phyloP scores from a whole-genome alignment of 139 green algal genomes.

The Astrephomene gubernaculifera region DNA sequence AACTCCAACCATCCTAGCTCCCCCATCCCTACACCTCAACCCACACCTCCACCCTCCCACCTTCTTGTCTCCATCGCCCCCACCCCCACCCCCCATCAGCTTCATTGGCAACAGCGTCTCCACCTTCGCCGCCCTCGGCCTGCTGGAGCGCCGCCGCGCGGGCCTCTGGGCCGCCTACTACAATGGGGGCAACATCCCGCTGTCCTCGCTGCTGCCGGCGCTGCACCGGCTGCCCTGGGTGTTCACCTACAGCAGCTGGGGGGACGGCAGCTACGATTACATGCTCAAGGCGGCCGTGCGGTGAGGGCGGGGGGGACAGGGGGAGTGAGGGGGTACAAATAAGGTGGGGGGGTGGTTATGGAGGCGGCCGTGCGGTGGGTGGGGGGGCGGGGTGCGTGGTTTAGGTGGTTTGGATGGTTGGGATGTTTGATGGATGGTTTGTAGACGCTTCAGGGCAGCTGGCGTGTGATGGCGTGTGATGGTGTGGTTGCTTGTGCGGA shows the following conservation, averaged over 20 bases:
- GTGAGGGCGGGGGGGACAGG: too few species aligned
- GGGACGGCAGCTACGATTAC: constrained; percentile 48
- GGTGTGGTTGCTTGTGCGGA: too few species aligned
- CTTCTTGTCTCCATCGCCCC: too few species aligned
- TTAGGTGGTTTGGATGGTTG: too few species aligned
- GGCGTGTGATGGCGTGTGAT: too few species aligned
- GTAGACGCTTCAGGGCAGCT: too few species aligned
- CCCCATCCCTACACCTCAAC: neutral
- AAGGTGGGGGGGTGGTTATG: too few species aligned
- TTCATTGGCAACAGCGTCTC: constrained; percentile 68
- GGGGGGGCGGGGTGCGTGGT: too few species aligned
- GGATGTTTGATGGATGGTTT: too few species aligned
- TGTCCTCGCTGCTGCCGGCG: constrained; percentile 25
- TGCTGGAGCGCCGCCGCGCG: constrained; percentile 62
- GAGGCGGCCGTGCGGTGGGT: too few species aligned
- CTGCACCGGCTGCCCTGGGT: constrained; percentile 54
- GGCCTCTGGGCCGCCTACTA: constrained; percentile 61
- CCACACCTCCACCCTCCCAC: neutral
- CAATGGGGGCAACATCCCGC: constrained; percentile 65
- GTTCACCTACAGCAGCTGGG: constrained; percentile 58
- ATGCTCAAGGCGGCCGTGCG: constrained; percentile 55
- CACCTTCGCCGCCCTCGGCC: constrained; percentile 55
- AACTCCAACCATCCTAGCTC: neutral
- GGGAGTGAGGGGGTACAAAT: too few species aligned
- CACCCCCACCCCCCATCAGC: neutral